phyloP scores from a whole-genome alignment of 179 eudicot species.

The Patellifolia procumbens region DNA sequence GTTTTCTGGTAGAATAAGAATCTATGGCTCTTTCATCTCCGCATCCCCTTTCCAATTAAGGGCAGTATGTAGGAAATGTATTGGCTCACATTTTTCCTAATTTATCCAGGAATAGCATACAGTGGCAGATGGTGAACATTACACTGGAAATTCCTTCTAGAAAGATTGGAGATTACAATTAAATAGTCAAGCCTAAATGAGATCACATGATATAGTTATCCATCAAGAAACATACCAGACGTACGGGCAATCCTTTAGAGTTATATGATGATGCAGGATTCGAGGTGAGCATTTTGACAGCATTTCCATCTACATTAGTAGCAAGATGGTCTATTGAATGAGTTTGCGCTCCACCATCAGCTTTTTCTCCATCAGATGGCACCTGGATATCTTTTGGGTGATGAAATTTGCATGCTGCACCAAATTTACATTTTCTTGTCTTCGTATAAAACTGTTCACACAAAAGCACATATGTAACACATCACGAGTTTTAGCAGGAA shows the following conservation, averaged over 20 bases:
- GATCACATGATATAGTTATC: background rate
- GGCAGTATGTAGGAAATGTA: background rate
- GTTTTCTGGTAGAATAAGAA: background rate
- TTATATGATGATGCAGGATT: slow-evolving; percentile 62
- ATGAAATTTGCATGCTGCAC: slow-evolving; percentile 81
- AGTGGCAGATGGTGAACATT: background rate
- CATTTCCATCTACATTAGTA: slow-evolving; percentile 36
- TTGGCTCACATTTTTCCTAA: background rate
- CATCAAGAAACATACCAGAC: slow-evolving; percentile 52
- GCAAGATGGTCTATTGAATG: slow-evolving; percentile 31
- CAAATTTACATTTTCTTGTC: slow-evolving; percentile 91
- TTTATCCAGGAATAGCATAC: background rate
- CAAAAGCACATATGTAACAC: slow-evolving; percentile 16
- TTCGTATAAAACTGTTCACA: slow-evolving; percentile 77
- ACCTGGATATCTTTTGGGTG: slow-evolving; percentile 78
- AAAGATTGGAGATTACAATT: background rate
- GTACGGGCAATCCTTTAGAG: slow-evolving; percentile 88
- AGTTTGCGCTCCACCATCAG: slow-evolving; percentile 37
- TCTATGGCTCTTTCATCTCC: background rate
- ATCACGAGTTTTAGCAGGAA: slow-evolving; percentile 5
- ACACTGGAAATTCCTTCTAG: background rate
- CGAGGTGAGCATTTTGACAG: slow-evolving; percentile 32
- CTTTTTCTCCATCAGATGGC: slow-evolving; percentile 47
- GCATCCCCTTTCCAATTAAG: background rate
- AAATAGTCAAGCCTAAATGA: background rate